Base-by-base conservation (phyloP, 1,139 yeast genomes). In the Candida pseudocylindracea region DNA sequence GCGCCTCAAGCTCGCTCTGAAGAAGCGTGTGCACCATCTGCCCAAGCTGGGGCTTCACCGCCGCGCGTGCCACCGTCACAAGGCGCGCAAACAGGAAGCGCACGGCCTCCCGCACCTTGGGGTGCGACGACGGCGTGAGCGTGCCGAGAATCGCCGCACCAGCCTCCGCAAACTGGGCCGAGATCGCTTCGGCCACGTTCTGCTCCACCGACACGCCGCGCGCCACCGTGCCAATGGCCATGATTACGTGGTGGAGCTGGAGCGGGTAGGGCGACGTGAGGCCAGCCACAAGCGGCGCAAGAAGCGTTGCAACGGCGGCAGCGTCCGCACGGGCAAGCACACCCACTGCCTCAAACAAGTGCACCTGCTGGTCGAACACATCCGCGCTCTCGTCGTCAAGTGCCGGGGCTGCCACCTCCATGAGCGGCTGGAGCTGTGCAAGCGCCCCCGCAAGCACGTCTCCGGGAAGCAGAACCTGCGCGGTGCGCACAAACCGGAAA, bases 191-290 rank as follows among this genome's bases (percentile, higher is more conserved):
- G 37, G 66, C 58, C 41, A 80, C 67, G 45, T 72, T 75, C 26
- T 41, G 41, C 32, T 55, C 60, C 32, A 60, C 61, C 40, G 71
- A 75, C 42, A 78, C 72, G 2, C 96, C 96, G 45, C 88, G 67
- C 2, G 85, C 78, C 44, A 85, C 64, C 0, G 94, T 80, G 28
- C 95, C 95, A 34, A 88, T 67, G 1, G 95, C 88, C 71, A 80
- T 69, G 32, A 91, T 54, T 30, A 74, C 65, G 48, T 88, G 95
- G 49, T 88, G 94, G 2, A 83, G 73, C 47, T 81, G 91, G 32
- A 79, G 52, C 4, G 74, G 61, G 28, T 64, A 46, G 32, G 62
- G 58, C 12, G 57, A 54, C 36, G 60, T 61, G 12, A 57, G 46
- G 30, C 54, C 53, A 12, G 63, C 56, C 46, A 80, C 88, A 29